Evolutionary conservation across 2,329 filamentous ascomycete genomes (phyloP), one percentile per base, ranked within the genome.

Genomic region (Hymenoscyphus albidus): DNA sequence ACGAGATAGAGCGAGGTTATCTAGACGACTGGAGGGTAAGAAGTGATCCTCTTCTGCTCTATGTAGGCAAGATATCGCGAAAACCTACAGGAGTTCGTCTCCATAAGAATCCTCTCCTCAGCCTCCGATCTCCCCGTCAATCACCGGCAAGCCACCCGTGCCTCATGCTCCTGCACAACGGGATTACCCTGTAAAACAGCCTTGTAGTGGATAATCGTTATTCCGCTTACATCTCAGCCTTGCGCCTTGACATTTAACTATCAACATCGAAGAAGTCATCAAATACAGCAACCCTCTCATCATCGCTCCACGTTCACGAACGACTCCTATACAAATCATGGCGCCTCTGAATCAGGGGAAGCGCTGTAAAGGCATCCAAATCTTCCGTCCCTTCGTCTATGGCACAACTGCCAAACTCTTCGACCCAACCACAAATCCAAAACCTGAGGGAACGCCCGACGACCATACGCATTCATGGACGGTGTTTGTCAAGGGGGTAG

Each of bases 391-490:
- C 38, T 89, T 89, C 75, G 80, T 93, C 69, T 91, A 91, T 77
- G 91, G 91, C 76, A 92, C 88, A 67, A 91, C 95, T 67, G 92
- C 94, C 22, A 83, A 85, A 58, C 89, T 88, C 54, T 93, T 93
- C 78, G 89, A 91, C 76, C 89, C 92, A 61, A 83, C 85, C 68
- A 86, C 89, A 70, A 91, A 92, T 74, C 91, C 92, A 62, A 89
- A 91, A 74, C 91, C 92, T 1, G 80, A 87, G 27, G 85, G 88
- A 74, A 86, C 92, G 3, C 92, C 94, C 31, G 85, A 91, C 67
- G 93, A 96, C 77, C 95, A 99, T 81, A 98, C 94, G 39, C 96
- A 98, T 81, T 92, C 91, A 68, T 99, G 95, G 95, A 88, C 90
- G 74, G 92, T 98, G 68, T 98, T 96, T 77, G 92, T 99, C 64